Percentiles rank a stretch among this genome's conserved stretches.
Evolutionary conservation across 192 early-diverging fungal genomes (phyloP).

Genomic region (Gorgonomyces haynaldii): DNA sequence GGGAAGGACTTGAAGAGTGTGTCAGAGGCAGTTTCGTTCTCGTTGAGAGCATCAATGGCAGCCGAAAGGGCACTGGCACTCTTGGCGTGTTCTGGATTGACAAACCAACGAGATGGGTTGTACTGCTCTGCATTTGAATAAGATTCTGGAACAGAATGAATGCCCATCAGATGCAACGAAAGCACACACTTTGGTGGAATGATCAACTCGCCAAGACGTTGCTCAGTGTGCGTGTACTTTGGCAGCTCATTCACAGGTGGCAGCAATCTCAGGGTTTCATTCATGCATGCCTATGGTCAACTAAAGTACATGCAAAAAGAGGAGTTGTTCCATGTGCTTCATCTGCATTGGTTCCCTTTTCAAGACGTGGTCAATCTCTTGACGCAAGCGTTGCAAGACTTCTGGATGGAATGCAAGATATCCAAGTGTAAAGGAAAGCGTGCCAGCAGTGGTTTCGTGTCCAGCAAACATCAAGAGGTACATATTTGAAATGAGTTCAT

Average conservation of each 20-base stretch:
- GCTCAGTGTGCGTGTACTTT: constrained; percentile 11
- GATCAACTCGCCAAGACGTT: constrained; percentile 1
- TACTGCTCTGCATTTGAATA: background rate
- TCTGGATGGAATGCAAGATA: constrained; percentile 27
- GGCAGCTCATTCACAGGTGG: constrained; percentile 20
- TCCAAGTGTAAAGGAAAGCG: constrained; percentile 29
- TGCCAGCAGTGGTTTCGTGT: constrained; percentile 40
- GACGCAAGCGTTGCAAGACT: constrained; percentile 26
- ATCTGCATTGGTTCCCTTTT: constrained; percentile 5
- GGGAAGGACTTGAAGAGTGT: background rate
- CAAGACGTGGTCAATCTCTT: constrained; percentile 17
- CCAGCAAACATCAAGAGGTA: constrained; percentile 47
- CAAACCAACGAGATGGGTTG: constrained; percentile 10
- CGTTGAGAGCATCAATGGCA: background rate
- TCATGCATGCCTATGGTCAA: constrained; percentile 19
- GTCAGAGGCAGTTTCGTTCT: background rate
- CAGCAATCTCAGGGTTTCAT: constrained; percentile 24
- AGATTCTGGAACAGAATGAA: background rate
- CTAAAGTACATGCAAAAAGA: constrained; percentile 8
- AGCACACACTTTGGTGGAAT: constrained; percentile 6
- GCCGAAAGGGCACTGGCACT: background rate
- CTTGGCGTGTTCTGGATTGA: background rate
- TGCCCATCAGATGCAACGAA: background rate
- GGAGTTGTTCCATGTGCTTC: constrained; percentile 8
- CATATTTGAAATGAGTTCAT: constrained; percentile 29